Conservation (phyloP, 768 basidiomycete genomes). For the Leccinum variicolor region DNA sequence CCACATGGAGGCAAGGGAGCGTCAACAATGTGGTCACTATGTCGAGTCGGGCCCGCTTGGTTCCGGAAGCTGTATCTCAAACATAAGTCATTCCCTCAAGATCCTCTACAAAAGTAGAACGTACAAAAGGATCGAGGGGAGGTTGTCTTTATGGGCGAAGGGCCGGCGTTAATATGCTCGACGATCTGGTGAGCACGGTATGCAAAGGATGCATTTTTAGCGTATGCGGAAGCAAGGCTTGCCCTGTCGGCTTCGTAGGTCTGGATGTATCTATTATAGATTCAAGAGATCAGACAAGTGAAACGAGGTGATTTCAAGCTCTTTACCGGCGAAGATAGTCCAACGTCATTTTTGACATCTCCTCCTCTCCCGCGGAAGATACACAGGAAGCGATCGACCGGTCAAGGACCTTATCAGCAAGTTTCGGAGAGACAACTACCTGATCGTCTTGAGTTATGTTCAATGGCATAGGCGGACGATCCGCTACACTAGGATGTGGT, state of each 20-base stretch:
- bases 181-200: constrained; percentile 21
- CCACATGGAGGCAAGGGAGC: constrained; percentile 25
- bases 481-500: neutral
- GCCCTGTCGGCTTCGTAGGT: constrained; percentile 31
- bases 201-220: constrained; percentile 28
- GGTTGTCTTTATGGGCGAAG: neutral
- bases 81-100: constrained; percentile 1
- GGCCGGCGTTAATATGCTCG: neutral
- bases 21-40: constrained; percentile 23
- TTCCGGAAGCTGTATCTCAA: constrained; percentile 11
- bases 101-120: constrained; percentile 1
- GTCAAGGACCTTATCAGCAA: neutral
- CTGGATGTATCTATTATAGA: constrained; percentile 26
- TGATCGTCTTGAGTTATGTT: neutral
- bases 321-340: constrained; percentile 29
- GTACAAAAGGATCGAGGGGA: constrained; percentile 15
- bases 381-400: neutral
- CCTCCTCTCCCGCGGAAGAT: constrained; percentile 16
- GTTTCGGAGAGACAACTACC: neutral
- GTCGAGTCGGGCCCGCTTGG: constrained; percentile 26
- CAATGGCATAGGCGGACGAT: neutral
- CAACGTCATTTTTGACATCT: constrained; percentile 29
- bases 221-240: constrained; percentile 32
- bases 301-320: neutral
- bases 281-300: constrained; percentile 1